Evolutionary conservation across 306 rosid genomes (phyloP).

Genomic region (Begonia peltatifolia): DNA sequence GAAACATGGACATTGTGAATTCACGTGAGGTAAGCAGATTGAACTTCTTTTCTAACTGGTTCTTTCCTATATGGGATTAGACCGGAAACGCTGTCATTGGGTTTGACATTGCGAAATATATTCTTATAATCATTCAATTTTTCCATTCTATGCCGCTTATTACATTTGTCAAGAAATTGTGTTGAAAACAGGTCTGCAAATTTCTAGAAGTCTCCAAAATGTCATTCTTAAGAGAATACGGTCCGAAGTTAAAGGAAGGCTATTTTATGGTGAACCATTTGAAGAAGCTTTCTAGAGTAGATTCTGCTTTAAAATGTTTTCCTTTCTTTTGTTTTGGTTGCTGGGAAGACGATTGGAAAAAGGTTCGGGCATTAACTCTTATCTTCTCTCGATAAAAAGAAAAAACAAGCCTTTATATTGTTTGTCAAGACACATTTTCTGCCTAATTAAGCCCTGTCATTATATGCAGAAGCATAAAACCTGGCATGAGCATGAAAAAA

Average conservation of each 20-base stretch:
- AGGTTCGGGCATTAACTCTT: conserved; percentile 16
- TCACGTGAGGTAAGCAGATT: conserved; percentile 61
- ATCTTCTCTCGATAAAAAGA: no score
- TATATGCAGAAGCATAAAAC: no score
- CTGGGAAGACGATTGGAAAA: conserved; percentile 30
- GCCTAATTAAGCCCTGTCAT: no score
- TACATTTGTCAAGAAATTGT: background rate
- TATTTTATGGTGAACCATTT: conserved; percentile 38
- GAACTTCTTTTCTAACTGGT: conserved; percentile 1
- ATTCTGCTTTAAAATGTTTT: conserved; percentile 20
- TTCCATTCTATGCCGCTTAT: no score
- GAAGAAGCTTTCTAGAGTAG: conserved; percentile 14
- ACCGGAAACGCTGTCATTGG: no score
- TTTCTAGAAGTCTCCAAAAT: conserved; percentile 43
- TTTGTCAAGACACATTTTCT: no score
- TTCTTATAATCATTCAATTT: no score
- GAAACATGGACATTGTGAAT: conserved; percentile 73
- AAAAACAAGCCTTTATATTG: no score
- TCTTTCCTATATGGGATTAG: background rate
- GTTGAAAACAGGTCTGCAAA: conserved; percentile 30
- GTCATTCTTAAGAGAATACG: conserved; percentile 32
- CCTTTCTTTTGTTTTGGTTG: conserved; percentile 8
- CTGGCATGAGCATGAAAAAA: no score
- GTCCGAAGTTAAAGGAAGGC: conserved; percentile 44
- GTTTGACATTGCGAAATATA: no score